Conservation (phyloP, 306 rosid species). For the Notholithocarpus densiflorus region DNA sequence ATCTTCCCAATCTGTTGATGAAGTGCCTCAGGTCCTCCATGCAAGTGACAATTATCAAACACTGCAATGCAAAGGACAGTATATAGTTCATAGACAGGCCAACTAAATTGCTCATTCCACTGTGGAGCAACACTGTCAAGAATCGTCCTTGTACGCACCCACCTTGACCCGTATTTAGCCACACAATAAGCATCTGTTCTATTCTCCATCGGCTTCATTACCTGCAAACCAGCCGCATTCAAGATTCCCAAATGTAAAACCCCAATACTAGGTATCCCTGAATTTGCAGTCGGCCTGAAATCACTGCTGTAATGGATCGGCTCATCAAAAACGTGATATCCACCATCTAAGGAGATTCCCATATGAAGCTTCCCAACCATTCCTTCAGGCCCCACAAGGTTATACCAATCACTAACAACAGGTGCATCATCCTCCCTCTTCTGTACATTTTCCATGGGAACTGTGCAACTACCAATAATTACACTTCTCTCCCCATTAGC, state of each 20-base stretch:
- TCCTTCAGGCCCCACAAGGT: constrained; percentile 13
- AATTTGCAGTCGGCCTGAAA: constrained; percentile 24
- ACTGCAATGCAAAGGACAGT: constrained; percentile 9
- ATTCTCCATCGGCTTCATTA: constrained; percentile 24
- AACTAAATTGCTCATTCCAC: constrained; percentile 16
- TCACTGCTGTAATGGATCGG: constrained; percentile 30
- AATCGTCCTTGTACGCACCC: constrained; percentile 8
- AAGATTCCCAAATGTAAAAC: constrained; percentile 45
- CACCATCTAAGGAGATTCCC: constrained; percentile 42
- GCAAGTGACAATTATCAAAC: background rate
- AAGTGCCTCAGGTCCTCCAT: background rate
- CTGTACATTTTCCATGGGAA: constrained; percentile 22
- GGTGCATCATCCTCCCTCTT: constrained; percentile 12
- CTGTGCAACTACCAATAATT: constrained; percentile 26
- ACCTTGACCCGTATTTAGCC: constrained; percentile 12
- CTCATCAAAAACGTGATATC: constrained; percentile 54
- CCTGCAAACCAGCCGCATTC: constrained; percentile 35
- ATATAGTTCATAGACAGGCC: constrained; percentile 20
- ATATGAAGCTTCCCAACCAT: constrained; percentile 4
- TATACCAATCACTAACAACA: constrained; percentile 15
- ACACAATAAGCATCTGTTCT: constrained; percentile 35
- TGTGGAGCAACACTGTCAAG: background rate
- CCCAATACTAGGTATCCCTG: constrained; percentile 34
- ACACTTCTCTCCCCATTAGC: constrained; percentile 4
- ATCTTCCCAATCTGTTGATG: background rate